Evolutionary conservation across 2,329 filamentous ascomycete species (phyloP), one percentile per base, ranked within the genome.

Genomic region (Penicillium sp.): DNA sequence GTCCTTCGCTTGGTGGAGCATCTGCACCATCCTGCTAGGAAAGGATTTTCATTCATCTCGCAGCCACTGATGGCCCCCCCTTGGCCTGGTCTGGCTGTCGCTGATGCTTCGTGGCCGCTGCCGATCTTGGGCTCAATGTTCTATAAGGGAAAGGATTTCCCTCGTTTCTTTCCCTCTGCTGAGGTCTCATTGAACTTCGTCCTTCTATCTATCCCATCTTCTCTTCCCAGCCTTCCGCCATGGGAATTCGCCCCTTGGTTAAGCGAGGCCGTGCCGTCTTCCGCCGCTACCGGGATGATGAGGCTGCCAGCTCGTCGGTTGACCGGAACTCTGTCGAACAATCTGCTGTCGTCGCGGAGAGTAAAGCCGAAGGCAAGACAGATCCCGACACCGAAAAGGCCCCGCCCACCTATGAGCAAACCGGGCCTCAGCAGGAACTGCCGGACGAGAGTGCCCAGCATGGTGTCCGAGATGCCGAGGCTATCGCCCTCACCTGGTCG

Each of bases 391-490:
- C 26, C 7, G 27, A 53, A 7, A 46, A 45, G 27, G 51, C 18
- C 3, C 21, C 21, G 15, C 44, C 41, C 15, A 5, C 24, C 10
- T 44, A 46, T n/a, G 26, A 49, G 3, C 41, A 45, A 15, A 18
- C n/a, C 7, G 36, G 47, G 8, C 17, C 15, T 1, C 20, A 51
- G 15, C 5, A 15, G 4, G 45, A 45, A 9, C 12, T 49, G 21
- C 55, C 49, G 2, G 27, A 55, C 18, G 51, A 55, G 17, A 26
- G 40, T 18, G 61, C 63, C 13, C 69, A 72, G 33, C 51, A 58
- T 45, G 75, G 75, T 62, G 75, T 78, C 24, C 65, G 71, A 23
- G 69, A 75, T 47, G 70, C 74, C 4, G 75, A 79, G 55, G 77
- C 76, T 12, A 68, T 77, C 10, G 74, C 76, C 9, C 62, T 77